Conservation (phyloP, 495 filamentous ascomycete species). For the Penicillium silybi region DNA sequence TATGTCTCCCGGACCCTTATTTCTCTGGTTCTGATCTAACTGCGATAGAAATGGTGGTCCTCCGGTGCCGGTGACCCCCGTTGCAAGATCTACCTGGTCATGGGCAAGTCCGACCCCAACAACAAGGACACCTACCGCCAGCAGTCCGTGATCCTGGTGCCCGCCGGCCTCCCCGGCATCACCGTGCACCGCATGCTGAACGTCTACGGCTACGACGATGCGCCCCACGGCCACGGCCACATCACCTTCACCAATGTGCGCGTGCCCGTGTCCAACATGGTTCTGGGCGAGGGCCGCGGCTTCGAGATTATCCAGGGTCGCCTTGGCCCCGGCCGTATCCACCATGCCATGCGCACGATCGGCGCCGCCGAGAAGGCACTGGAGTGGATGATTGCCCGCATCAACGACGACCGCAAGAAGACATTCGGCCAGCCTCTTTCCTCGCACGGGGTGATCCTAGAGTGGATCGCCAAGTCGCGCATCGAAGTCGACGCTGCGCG, state of each 20-base stretch:
- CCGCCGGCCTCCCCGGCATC: constrained; percentile 68
- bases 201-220: constrained; percentile 93
- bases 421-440: constrained; percentile 77
- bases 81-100: constrained; percentile 85
- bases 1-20: constrained; percentile 33
- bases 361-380: constrained; percentile 80
- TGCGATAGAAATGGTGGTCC: constrained; percentile 86
- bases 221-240: constrained; percentile 89
- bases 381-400: constrained; percentile 82
- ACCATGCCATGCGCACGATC: constrained; percentile 90
- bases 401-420: constrained; percentile 83
- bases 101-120: constrained; percentile 76
- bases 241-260: constrained; percentile 82
- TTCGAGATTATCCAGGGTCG: constrained; percentile 96
- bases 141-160: constrained; percentile 86
- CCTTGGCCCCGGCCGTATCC: constrained; percentile 86
- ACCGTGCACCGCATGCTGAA: constrained; percentile 80
- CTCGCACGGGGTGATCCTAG: constrained; percentile 85
- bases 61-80: constrained; percentile 87
- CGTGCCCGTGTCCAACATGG: constrained; percentile 70
- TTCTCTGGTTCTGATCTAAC: background rate
- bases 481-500: constrained; percentile 88
- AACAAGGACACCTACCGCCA: constrained; percentile 76
- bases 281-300: constrained; percentile 86
- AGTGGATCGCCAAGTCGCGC: constrained; percentile 87